phyloP scores from a whole-genome alignment of 306 rosid genomes.

The Neltuma alba region DNA sequence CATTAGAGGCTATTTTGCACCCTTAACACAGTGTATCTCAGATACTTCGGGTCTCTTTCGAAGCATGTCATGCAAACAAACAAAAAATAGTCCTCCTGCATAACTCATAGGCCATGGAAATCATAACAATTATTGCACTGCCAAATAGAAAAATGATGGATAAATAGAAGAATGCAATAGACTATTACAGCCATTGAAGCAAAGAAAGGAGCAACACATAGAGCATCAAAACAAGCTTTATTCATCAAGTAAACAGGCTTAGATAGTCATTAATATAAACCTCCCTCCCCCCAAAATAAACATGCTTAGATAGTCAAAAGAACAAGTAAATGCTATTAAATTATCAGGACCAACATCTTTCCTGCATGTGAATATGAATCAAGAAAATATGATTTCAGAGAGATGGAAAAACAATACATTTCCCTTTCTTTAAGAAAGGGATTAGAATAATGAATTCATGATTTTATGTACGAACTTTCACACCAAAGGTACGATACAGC shows the following conservation, averaged over 20 bases:
- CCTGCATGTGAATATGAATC: too few species aligned
- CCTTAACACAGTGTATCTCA: constrained; percentile 46
- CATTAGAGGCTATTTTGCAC: constrained; percentile 56
- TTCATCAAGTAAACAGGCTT: too few species aligned
- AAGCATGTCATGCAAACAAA: constrained; percentile 45
- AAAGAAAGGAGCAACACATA: constrained; percentile 56
- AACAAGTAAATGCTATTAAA: too few species aligned
- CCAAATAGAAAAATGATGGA: constrained; percentile 16
- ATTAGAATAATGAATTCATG: not conserved
- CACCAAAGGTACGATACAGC: not conserved
- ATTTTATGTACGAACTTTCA: not conserved
- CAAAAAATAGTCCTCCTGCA: constrained; percentile 58
- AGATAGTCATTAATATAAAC: too few species aligned
- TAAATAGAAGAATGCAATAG: constrained; percentile 14
- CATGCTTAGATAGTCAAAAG: too few species aligned
- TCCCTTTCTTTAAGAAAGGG: not conserved
- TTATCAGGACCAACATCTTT: too few species aligned
- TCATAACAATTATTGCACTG: constrained; percentile 10
- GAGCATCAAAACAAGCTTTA: too few species aligned
- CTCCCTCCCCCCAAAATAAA: too few species aligned
- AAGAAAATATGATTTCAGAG: too few species aligned
- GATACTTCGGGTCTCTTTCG: constrained; percentile 47
- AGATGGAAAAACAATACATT: too few species aligned
- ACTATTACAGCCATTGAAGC: constrained; percentile 48
- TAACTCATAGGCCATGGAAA: constrained; percentile 11